These are phyloP conservation scores for Cercospora beticola DNA, from an alignment of 2,329 filamentous ascomycete species.

Conservation along the genomic window DNA sequence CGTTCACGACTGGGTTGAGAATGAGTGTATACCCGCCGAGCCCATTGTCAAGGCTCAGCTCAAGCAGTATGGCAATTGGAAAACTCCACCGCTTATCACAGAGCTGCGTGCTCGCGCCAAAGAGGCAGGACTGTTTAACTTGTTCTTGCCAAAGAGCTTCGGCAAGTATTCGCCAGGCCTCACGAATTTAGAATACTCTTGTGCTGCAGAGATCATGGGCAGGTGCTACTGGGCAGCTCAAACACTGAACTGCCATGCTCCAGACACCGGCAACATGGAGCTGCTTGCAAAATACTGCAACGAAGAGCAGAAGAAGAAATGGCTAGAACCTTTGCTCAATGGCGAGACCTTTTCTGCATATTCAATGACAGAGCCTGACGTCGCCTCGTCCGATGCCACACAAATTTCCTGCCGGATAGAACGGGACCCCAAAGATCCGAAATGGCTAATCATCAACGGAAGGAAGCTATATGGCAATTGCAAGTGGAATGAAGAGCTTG, in stretches of 20 bases:
- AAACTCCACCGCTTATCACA: constrained; percentile 24
- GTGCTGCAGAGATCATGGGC: constrained; percentile 50
- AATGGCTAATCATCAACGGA: constrained; percentile 87
- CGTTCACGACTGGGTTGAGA: constrained; percentile 29
- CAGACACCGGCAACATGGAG: constrained; percentile 52
- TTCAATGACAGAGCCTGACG: constrained; percentile 50
- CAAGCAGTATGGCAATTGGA: constrained; percentile 27
- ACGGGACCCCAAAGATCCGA: constrained; percentile 74
- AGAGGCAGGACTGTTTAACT: constrained; percentile 27
- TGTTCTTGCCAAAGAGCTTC: constrained; percentile 32
- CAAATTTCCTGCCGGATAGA: constrained; percentile 55
- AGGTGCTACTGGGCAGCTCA: constrained; percentile 49
- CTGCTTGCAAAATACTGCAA: constrained; percentile 52
- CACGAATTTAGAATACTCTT: constrained; percentile 49
- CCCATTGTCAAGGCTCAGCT: constrained; percentile 29
- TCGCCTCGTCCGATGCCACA: constrained; percentile 50
- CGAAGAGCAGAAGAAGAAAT: constrained; percentile 49
- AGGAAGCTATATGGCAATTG: constrained; percentile 99
- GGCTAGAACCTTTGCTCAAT: constrained; percentile 49
- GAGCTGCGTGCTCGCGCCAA: constrained; percentile 27
- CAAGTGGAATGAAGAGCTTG: constrained; percentile 84
- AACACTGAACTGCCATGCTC: constrained; percentile 41
- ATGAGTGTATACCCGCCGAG: constrained; percentile 29
- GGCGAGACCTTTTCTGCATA: constrained; percentile 50
- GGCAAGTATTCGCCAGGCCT: constrained; percentile 43